phyloP scores from a whole-genome alignment of 2,329 filamentous ascomycete genomes.

The Aschersonia sp. region DNA sequence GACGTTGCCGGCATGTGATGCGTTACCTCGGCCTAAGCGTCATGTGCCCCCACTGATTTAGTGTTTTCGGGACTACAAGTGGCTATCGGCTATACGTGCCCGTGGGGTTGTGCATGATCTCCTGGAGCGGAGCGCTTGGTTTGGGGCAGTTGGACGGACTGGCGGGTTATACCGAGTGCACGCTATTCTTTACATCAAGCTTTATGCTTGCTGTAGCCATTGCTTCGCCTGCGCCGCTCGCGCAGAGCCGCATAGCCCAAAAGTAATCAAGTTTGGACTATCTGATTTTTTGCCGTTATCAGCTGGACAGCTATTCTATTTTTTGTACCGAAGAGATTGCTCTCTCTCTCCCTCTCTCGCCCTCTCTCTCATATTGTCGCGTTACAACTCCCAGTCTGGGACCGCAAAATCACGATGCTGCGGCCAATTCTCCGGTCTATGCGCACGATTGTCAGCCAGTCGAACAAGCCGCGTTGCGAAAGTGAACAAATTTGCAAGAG shows the following conservation, averaged over 20 bases:
- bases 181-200: not conserved
- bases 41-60: not conserved
- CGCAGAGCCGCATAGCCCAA: too few species aligned
- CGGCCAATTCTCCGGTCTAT: conserved; percentile 25
- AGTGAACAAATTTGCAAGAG: not conserved
- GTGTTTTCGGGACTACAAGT: not conserved
- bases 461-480: not conserved
- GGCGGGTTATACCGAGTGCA: conserved; percentile 4
- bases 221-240: too few species aligned
- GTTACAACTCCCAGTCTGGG: conserved; percentile 25
- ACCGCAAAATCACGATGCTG: conserved; percentile 24
- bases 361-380: not conserved
- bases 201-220: too few species aligned
- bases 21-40: conserved; percentile 4
- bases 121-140: not conserved
- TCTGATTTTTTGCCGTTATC: not conserved
- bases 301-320: not conserved
- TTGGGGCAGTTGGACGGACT: conserved; percentile 1
- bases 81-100: not conserved
- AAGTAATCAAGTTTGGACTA: not conserved
- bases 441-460: not conserved
- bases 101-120: not conserved
- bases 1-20: conserved; percentile 2
- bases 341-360: not conserved
- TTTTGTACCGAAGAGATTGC: not conserved